Evolutionary conservation across 2,329 filamentous ascomycete species (phyloP), one percentile per base, ranked within the genome.

Genomic region (Colletotrichum destructivum): DNA sequence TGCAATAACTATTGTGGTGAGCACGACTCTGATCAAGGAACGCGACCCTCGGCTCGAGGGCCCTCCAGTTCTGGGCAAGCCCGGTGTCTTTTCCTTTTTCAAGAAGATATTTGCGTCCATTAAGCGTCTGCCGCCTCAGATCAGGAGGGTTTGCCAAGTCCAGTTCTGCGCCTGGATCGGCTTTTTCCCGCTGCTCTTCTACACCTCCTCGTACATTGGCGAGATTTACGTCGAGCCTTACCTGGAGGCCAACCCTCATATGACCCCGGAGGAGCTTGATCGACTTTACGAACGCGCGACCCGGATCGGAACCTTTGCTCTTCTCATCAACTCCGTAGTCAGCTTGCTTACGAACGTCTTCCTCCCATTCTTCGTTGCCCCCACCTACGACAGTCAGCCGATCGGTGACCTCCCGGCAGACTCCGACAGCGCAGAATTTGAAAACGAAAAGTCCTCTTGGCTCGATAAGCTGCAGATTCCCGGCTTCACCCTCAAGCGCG

Each of bases 131-230:
- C 95, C 96, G 1, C 91, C 92, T 0, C 95, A 97, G 81, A 94
- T 96, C 74, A 88, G 88, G 73, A 92, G 90, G 74, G 94, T 98
- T 47, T 98, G 95, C 78, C 84, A 91, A 74, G 92, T 95, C 0
- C 93, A 96, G 79, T 90, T 96, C 76, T 95, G 92, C 72, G 94
- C 94, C 6, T 98, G 95, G 95, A 91, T 98, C 68, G 96, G 94
- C 63, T 98, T 96, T 90, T 98, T 98, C 77, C 95, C 95, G 1
- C 95, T 98, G 81, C 87, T 98, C 3, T 98, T 97, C 83, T 98
- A 98, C 84, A 94, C 94, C 6, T 97, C 95, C 1, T 97, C 94
- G 21, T 98, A 96, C 81, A 93, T 98, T 75, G 95, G 94, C 73
- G 94, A 98, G 79, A 93, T 98, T 68, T 98, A 98, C 77, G 93